Conservation (phyloP, 805 yeast species). For the Wickerhamomyces sydowiorum region DNA sequence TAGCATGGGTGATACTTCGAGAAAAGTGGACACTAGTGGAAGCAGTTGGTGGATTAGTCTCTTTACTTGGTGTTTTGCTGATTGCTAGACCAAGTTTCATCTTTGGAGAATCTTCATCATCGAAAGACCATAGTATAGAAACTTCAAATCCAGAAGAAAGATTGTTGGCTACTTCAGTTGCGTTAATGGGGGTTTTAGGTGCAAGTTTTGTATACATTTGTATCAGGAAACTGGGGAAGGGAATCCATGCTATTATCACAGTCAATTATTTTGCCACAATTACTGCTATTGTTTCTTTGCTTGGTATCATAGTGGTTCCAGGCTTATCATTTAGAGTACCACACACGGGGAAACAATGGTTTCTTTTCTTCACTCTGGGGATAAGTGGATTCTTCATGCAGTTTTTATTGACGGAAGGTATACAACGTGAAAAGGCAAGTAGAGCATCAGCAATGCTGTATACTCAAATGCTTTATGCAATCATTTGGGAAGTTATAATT, state of each 20-base stretch:
- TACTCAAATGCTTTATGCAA: conserved; percentile 72
- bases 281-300: conserved; percentile 48
- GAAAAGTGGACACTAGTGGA: conserved; percentile 66
- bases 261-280: conserved; percentile 71
- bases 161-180: conserved; percentile 56
- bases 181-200: conserved; percentile 63
- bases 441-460: conserved; percentile 72
- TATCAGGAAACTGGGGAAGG: conserved; percentile 67
- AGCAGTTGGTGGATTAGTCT: conserved; percentile 59
- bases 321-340: conserved; percentile 58
- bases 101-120: conserved; percentile 39
- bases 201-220: conserved; percentile 65
- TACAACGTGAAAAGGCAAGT: conserved; percentile 76
- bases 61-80: conserved; percentile 70
- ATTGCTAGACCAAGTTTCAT: conserved; percentile 78
- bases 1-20: conserved; percentile 61
- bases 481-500: conserved; percentile 64
- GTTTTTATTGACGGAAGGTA: conserved; percentile 70
- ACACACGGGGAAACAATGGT: conserved; percentile 59
- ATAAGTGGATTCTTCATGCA: conserved; percentile 81
- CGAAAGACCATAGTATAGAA: conserved; percentile 35
- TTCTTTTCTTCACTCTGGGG: conserved; percentile 55
- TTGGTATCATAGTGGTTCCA: conserved; percentile 51
- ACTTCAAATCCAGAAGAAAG: conserved; percentile 48
- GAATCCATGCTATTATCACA: conserved; percentile 75